phyloP scores from a whole-genome alignment of 768 basidiomycete species.

The Phanerochaete sordida region DNA sequence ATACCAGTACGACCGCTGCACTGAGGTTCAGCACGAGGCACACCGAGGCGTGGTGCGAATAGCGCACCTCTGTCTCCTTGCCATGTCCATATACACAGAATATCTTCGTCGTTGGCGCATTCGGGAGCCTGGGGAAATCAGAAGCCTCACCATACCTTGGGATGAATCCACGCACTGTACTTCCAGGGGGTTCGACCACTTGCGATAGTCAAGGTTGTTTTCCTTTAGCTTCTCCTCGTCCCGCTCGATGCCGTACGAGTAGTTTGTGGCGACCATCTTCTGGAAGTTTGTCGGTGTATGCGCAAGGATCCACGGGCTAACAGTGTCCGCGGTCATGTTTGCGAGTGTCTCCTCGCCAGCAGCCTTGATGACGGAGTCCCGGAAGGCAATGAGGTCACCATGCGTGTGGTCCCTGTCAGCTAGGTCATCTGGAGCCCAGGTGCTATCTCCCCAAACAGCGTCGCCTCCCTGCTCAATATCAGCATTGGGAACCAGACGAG shows the following conservation, averaged over 20 bases:
- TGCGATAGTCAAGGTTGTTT: conserved; percentile 72
- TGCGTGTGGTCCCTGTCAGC: conserved; percentile 54
- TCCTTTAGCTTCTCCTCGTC: conserved; percentile 57
- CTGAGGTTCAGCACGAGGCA: background rate
- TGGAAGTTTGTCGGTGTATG: conserved; percentile 84
- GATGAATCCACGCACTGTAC: conserved; percentile 43
- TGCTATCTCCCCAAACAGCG: conserved; percentile 75
- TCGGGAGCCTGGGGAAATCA: conserved; percentile 57
- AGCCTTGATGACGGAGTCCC: conserved; percentile 27
- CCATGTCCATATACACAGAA: conserved; percentile 95
- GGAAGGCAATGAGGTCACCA: conserved; percentile 83
- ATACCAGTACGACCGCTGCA: conserved; percentile 88
- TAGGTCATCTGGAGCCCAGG: conserved; percentile 79
- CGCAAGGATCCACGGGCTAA: conserved; percentile 74
- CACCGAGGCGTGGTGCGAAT: conserved; percentile 6
- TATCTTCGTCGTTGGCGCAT: conserved; percentile 89
- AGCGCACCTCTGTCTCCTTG: conserved; percentile 84
- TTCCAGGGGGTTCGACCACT: conserved; percentile 94
- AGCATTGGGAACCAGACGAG: background rate
- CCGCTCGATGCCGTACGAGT: conserved; percentile 85
- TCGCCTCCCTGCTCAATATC: conserved; percentile 63
- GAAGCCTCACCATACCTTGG: background rate
- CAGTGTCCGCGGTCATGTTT: conserved; percentile 80
- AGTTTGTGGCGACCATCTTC: conserved; percentile 84
- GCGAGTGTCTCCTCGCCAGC: conserved; percentile 19